Evolutionary conservation across 768 basidiomycete genomes (phyloP), one percentile per base, ranked within the genome.

Genomic region (Tulasnella sp.): DNA sequence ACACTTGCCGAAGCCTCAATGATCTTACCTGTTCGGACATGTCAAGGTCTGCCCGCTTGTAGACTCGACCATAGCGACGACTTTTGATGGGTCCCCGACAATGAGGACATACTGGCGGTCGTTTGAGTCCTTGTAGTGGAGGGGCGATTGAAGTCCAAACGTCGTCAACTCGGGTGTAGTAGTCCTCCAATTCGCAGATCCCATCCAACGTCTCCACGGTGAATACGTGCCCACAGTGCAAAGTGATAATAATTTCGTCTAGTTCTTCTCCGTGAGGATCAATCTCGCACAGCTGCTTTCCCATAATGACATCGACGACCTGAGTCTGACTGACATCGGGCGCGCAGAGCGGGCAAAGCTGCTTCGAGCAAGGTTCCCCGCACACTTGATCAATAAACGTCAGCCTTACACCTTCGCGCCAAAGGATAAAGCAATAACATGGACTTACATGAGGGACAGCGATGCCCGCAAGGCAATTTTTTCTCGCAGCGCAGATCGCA

Each of bases 191-290:
- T 16, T 79, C 76, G 74, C 85, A 86, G 52, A 83, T 80, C 0
- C 88, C 89, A 75, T 91, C 90, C 22, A 91, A 81, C 0, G 88
- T 88, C 77, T 89, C 89, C 17, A 89, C 84, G 0, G 90, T 90
- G 77, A 91, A 90, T 1, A 84, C 78, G 77, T 91, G 90, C 0
- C 83, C 75, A 76, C 90, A 91, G 19, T 79, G 79, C 0, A 90
- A 81, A 1, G 88, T 88, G 76, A 90, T 87, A 67, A 87, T 75
- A 12, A 86, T 77, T 41, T 87, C 84, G 73, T 86, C 85, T 36
- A 86, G 64, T 2, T 80, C 78, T 4, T 77, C 80, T 16, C 74
- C 65, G 19, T 83, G 80, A 6, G 80, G 78, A 3, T 83, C 78
- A 36, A 90, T 76, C 0, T 89, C 88, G 2, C 74, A 78, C 5